A percentile compares a stretch with the other conserved stretches of the same genome.
Conservation (phyloP, 2,329 filamentous ascomycete species). For the Fusarium proliferatum region DNA sequence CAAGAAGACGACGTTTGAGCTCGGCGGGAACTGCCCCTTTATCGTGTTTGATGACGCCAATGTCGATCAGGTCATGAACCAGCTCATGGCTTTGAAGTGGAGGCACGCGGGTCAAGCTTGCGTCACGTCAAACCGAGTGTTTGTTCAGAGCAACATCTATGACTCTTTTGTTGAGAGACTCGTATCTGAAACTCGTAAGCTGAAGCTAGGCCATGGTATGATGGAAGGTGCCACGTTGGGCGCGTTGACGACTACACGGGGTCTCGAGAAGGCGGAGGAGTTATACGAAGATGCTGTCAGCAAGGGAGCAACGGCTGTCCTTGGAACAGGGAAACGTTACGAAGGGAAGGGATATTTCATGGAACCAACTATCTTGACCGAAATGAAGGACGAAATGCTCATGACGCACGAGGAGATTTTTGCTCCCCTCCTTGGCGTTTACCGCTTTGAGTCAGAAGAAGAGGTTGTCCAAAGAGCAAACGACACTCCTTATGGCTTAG, state of each 20-base stretch:
- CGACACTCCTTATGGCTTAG: constrained; percentile 20
- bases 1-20: constrained; percentile 75
- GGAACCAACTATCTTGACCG: constrained; percentile 21
- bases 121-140: constrained; percentile 69
- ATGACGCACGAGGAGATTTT: constrained; percentile 32
- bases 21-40: constrained; percentile 76
- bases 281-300: constrained; percentile 19
- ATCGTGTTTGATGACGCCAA: constrained; percentile 76
- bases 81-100: constrained; percentile 62
- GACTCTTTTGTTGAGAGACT: constrained; percentile 48
- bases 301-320: background rate
- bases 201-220: constrained; percentile 5
- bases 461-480: constrained; percentile 28
- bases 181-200: background rate
- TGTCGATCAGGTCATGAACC: background rate
- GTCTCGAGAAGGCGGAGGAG: constrained; percentile 11
- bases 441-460: constrained; percentile 23
- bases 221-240: constrained; percentile 1
- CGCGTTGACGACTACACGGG: constrained; percentile 15
- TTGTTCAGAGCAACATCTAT: constrained; percentile 68
- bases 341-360: constrained; percentile 13
- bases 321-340: background rate
- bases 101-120: constrained; percentile 77
- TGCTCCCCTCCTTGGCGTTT: constrained; percentile 21
- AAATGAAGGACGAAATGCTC: constrained; percentile 10